Percentiles rank a stretch among this genome's conserved stretches.
These are phyloP conservation scores for Saccharum spontaneum DNA, from an alignment of 176 grass and related monocot species.

Conservation along the genomic window DNA sequence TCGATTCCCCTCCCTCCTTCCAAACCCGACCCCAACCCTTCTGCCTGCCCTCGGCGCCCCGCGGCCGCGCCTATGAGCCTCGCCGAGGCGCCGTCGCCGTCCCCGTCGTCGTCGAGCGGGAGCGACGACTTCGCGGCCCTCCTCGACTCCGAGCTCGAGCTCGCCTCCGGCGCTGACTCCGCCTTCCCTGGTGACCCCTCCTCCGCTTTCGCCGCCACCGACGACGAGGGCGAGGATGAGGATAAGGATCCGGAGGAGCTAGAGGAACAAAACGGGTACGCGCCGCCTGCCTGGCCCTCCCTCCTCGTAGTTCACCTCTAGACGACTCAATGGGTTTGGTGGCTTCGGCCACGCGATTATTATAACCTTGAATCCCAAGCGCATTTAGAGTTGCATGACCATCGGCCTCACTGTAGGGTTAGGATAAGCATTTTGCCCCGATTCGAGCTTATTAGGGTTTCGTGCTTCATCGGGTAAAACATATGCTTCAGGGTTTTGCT, in stretches of 20 bases:
- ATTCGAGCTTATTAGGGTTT: not conserved
- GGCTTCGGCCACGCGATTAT: not conserved
- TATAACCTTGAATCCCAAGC: not conserved
- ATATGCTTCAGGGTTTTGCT: not conserved
- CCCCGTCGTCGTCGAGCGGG: conserved; percentile 64
- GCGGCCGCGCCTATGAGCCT: conserved; percentile 56
- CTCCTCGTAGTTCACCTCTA: not conserved
- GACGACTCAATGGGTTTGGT: not conserved
- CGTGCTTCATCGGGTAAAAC: not conserved
- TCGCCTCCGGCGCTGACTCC: conserved; percentile 42
- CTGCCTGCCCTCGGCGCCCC: not conserved
- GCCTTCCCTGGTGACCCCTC: conserved; percentile 11
- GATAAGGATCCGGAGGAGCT: conserved; percentile 23
- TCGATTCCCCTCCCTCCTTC: not conserved
- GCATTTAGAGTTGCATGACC: not conserved
- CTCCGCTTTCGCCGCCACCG: not conserved
- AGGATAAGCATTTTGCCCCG: not conserved
- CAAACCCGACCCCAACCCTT: not conserved
- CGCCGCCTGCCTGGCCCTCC: not conserved
- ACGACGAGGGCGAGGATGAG: conserved; percentile 6
- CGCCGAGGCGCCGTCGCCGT: conserved; percentile 63
- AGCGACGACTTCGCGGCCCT: conserved; percentile 66
- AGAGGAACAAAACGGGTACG: conserved; percentile 47
- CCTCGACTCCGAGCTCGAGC: conserved; percentile 74
- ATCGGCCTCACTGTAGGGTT: not conserved